Conservation (phyloP, 768 basidiomycete species). For the Xerocomellus chrysenteron region DNA sequence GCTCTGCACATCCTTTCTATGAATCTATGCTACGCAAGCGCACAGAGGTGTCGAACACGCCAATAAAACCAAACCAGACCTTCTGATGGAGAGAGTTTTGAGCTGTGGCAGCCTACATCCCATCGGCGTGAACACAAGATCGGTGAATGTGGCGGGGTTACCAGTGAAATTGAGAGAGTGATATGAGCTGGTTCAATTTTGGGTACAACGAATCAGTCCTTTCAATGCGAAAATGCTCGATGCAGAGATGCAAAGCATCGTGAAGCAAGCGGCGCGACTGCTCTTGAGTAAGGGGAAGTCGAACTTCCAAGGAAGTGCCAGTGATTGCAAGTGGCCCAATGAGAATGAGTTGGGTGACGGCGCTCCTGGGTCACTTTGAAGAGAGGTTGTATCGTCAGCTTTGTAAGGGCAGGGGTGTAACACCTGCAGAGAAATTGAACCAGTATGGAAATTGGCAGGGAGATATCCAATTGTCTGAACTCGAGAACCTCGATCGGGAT, state of each 20-base stretch:
- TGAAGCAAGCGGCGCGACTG: neutral
- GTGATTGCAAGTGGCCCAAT: neutral
- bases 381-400: neutral
- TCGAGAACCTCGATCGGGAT: neutral
- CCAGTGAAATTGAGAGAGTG: neutral
- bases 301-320: neutral
- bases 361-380: fast-evolving
- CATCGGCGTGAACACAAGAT: neutral
- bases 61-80: neutral
- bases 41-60: neutral
- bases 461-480: neutral
- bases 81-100: neutral
- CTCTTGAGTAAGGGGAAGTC: neutral
- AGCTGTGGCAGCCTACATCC: neutral
- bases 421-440: neutral
- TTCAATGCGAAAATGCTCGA: neutral
- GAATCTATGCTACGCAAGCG: neutral
- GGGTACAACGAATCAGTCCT: neutral
- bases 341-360: neutral
- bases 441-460: neutral
- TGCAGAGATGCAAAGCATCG: neutral
- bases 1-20: neutral
- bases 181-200: neutral
- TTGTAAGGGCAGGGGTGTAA: neutral
- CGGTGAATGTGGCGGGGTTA: neutral